phyloP scores from a whole-genome alignment of 345 rosid species.

The Barbarea vulgaris region DNA sequence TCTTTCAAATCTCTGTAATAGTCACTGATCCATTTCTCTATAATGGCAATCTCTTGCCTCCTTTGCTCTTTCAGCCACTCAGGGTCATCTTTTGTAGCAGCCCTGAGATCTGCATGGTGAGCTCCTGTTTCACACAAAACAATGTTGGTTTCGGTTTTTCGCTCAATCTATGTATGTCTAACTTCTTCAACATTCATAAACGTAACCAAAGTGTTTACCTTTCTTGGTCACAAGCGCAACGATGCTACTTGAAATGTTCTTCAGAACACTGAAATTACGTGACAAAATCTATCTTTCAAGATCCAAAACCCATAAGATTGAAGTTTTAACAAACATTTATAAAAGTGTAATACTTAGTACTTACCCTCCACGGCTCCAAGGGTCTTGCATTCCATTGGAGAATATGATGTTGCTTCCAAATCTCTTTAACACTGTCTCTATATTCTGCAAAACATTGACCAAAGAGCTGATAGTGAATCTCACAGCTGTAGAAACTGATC shows the following conservation, averaged over 20 bases:
- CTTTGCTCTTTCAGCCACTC: constrained; percentile 67
- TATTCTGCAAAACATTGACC: constrained; percentile 45
- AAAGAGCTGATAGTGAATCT: constrained; percentile 6
- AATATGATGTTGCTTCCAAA: constrained; percentile 73
- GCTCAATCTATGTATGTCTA: not conserved
- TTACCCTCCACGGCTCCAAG: constrained; percentile 88
- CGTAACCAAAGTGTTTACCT: constrained; percentile 43
- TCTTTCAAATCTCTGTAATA: constrained; percentile 51
- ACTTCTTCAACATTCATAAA: not conserved
- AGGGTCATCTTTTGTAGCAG: constrained; percentile 58
- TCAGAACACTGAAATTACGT: constrained; percentile 53
- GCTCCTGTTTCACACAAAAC: constrained; percentile 52
- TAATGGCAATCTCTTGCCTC: constrained; percentile 61
- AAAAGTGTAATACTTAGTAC: constrained; percentile 9
- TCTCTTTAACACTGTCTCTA: constrained; percentile 56
- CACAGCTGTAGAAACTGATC: not conserved
- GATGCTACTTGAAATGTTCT: constrained; percentile 66
- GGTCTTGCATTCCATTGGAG: constrained; percentile 79
- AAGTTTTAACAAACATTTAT: not conserved
- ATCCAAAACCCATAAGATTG: not conserved
- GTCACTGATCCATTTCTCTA: constrained; percentile 59
- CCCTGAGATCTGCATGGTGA: constrained; percentile 68
- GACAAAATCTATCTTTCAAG: not conserved
- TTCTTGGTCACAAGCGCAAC: constrained; percentile 65
- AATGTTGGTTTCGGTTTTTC: not conserved